A percentile compares a stretch with the other conserved stretches of the same genome.
These are phyloP conservation scores for Ogataea saltuana DNA, from an alignment of 805 yeast species.

Conservation along the genomic window DNA sequence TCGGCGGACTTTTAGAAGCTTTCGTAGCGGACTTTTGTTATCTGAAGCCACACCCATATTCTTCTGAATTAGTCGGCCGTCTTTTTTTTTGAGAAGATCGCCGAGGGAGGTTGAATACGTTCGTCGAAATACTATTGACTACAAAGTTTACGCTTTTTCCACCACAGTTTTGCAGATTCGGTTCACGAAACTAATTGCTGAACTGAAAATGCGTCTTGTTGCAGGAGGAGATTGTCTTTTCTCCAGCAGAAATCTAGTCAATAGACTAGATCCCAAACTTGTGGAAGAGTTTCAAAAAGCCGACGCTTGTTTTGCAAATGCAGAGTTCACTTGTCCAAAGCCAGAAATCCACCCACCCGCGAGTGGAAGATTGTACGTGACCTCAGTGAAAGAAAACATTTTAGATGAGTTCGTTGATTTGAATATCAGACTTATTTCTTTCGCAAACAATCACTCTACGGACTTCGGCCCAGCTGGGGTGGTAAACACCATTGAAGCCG, in stretches of 20 bases:
- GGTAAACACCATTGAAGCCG: slow-evolving; percentile 28
- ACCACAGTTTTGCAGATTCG: too few relatives aligned
- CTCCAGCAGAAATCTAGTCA: slow-evolving; percentile 28
- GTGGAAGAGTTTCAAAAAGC: slow-evolving; percentile 24
- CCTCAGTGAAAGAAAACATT: slow-evolving; percentile 27
- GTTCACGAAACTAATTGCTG: background rate
- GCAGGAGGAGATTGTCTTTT: slow-evolving; percentile 34
- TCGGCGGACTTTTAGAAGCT: too few relatives aligned
- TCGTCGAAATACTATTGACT: too few relatives aligned
- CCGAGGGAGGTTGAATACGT: too few relatives aligned
- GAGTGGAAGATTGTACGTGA: slow-evolving; percentile 29
- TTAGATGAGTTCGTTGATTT: slow-evolving; percentile 30
- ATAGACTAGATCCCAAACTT: slow-evolving; percentile 30
- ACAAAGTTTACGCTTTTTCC: too few relatives aligned
- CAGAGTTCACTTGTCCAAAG: slow-evolving; percentile 34
- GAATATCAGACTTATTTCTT: slow-evolving; percentile 26
- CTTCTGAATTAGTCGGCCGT: too few relatives aligned
- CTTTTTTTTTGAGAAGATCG: too few relatives aligned
- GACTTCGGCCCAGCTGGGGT: slow-evolving; percentile 32
- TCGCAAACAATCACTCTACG: slow-evolving; percentile 33
- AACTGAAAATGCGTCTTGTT: slow-evolving; percentile 20
- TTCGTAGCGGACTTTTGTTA: too few relatives aligned
- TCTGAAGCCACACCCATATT: too few relatives aligned
- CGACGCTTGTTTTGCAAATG: slow-evolving; percentile 31
- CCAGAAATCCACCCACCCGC: slow-evolving; percentile 30